Evolutionary conservation across 75 land plant species (phyloP).

Genomic region (Picea glauca): DNA sequence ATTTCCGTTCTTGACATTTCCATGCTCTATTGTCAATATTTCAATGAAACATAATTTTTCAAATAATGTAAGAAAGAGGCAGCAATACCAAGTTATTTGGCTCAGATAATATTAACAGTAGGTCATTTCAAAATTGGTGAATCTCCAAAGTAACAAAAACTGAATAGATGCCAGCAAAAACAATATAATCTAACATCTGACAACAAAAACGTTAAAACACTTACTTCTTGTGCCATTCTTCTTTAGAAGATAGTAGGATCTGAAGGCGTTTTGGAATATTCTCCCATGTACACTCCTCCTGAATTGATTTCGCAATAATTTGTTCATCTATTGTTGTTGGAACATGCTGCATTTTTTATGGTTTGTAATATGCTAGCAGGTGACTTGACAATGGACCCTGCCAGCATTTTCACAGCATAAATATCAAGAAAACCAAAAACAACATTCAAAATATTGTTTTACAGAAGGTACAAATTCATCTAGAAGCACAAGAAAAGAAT

Average conservation of each 20-base stretch:
- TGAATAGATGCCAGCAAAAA: background rate
- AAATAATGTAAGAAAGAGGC: too few relatives aligned
- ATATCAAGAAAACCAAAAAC: too few relatives aligned
- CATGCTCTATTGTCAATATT: too few relatives aligned
- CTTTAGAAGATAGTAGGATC: conserved; percentile 65
- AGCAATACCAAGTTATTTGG: too few relatives aligned
- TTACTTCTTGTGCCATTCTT: conserved; percentile 90
- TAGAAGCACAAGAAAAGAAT: too few relatives aligned
- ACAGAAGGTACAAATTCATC: too few relatives aligned
- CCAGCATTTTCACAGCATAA: too few relatives aligned
- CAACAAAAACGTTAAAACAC: background rate
- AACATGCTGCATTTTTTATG: conserved; percentile 56
- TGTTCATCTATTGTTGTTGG: conserved; percentile 88
- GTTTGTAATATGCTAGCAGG: too few relatives aligned
- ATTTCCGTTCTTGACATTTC: too few relatives aligned
- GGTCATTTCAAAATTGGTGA: background rate
- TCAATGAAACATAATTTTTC: too few relatives aligned
- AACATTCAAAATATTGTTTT: too few relatives aligned
- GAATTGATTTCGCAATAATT: conserved; percentile 74
- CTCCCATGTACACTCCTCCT: conserved; percentile 88
- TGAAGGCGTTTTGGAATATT: conserved; percentile 96
- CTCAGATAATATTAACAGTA: background rate
- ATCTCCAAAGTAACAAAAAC: background rate
- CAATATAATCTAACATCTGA: background rate
- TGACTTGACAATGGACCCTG: too few relatives aligned